A percentile compares a stretch with the other conserved stretches of the same genome.
Evolutionary conservation across 164 flowering plant species (phyloP).

Genomic region (Cinnamomum chago): DNA sequence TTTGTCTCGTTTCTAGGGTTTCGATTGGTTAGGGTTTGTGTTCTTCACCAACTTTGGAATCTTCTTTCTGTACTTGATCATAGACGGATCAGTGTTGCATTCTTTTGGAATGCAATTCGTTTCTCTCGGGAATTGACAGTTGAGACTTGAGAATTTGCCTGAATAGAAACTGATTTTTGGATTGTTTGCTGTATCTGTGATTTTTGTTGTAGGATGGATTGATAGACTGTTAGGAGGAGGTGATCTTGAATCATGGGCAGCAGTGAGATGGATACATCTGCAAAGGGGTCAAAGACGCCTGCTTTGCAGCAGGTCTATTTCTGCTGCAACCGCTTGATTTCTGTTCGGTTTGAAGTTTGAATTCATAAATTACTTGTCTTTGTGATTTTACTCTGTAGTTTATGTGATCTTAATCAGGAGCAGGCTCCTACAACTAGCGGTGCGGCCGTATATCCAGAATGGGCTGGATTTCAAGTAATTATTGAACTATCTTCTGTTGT

Average conservation of each 20-base stretch:
- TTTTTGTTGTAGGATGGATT: neutral
- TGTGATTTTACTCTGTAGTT: neutral
- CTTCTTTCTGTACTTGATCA: no score
- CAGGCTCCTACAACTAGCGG: slow-evolving; percentile 48
- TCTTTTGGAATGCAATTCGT: no score
- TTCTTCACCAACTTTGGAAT: no score
- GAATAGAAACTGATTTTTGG: no score
- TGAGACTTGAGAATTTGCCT: no score
- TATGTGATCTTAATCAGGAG: slow-evolving; percentile 41
- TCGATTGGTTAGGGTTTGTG: no score
- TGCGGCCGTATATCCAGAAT: slow-evolving; percentile 66
- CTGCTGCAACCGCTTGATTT: neutral
- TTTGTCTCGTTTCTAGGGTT: no score
- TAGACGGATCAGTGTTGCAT: no score
- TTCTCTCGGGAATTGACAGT: no score
- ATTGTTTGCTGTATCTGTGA: no score
- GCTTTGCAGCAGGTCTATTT: slow-evolving; percentile 46
- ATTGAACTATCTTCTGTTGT: neutral
- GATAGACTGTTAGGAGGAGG: neutral
- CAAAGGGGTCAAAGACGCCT: slow-evolving; percentile 60
- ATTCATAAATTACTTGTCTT: neutral
- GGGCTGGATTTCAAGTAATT: slow-evolving; percentile 86
- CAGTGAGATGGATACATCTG: slow-evolving; percentile 58
- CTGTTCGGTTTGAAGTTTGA: neutral
- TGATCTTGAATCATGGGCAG: slow-evolving; percentile 47